Evolutionary conservation across 2,329 filamentous ascomycete species (phyloP), one percentile per base, ranked within the genome.

Genomic region (Colletotrichum eleusines): DNA sequence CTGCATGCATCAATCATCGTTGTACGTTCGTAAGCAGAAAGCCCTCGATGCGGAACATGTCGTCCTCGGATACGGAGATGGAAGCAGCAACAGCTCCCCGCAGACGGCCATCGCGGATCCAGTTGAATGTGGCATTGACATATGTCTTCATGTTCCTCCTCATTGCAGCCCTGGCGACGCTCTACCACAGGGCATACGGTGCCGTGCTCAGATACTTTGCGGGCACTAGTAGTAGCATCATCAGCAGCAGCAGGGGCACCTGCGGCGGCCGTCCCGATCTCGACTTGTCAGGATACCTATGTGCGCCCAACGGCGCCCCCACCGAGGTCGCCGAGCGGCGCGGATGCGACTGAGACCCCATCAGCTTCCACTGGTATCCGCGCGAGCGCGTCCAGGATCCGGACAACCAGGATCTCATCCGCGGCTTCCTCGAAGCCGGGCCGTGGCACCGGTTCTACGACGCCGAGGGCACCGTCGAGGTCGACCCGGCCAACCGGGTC

Each of bases 341-440:
- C 14, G 60, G 60, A 12, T 63, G 60, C 35, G 60, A 20, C 23
- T 63, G 31, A n/a, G 60, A 63, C 18, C 48, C 48, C 9, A 63
- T 63, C 60, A 63, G 60, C 48, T 63, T 63, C 23, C 48, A 63
- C 48, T 63, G 60, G 60, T 54, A 63, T 11, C 60, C n/a, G 16
- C 60, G 48, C 3, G 33, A 53, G 60, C 60, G 48, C 7, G 60
- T 63, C 46, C n/a, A 40, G 16, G 60, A 63, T 12, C 46, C 33
- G 18, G 60, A 63, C 23, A 63, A 63, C 48, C 60, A 63, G 60
- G 48, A 26, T 8, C 31, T 63, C 9, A 63, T 63, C 23, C 48
- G 48, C 48, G 46, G 26, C 35, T 63, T 63, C 11, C 48, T 63
- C 33, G 60, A 63, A 11, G 23, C 31, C 5, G 60, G 60, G 23